These are phyloP conservation scores for Streptanthus diversifolius DNA, from an alignment of 345 rosid species.

Conservation along the genomic window DNA sequence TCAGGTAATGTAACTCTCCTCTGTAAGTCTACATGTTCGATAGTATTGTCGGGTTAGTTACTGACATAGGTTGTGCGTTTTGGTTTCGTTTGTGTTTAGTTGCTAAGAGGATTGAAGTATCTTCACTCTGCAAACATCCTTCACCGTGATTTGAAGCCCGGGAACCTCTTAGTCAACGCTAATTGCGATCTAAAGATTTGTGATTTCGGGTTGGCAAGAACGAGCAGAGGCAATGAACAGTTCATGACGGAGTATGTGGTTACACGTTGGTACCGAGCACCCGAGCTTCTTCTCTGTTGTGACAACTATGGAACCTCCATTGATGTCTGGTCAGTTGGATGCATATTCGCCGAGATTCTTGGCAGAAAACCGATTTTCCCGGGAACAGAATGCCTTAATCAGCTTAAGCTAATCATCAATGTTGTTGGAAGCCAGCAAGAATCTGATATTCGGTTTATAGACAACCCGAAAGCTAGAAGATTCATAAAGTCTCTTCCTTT, in stretches of 20 bases:
- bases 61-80: background rate
- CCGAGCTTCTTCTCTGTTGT: conserved; percentile 83
- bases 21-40: background rate
- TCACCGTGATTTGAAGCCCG: conserved; percentile 88
- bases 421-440: conserved; percentile 71
- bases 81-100: conserved; percentile 36
- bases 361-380: conserved; percentile 82
- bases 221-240: conserved; percentile 61
- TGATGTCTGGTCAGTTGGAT: conserved; percentile 91
- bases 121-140: conserved; percentile 91
- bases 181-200: conserved; percentile 82
- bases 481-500: conserved; percentile 65
- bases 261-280: conserved; percentile 93
- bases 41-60: background rate
- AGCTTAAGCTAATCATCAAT: conserved; percentile 67
- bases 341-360: conserved; percentile 86
- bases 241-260: conserved; percentile 90
- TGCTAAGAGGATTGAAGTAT: conserved; percentile 79
- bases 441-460: conserved; percentile 68
- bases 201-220: conserved; percentile 84
- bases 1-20: conserved; percentile 47
- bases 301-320: conserved; percentile 82
- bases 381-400: conserved; percentile 79
- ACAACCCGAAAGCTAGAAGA: conserved; percentile 61
- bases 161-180: conserved; percentile 79